A percentile compares a stretch with the other conserved stretches of the same genome.
Conservation (phyloP, 768 basidiomycete genomes). For the Lentinula sp. region DNA sequence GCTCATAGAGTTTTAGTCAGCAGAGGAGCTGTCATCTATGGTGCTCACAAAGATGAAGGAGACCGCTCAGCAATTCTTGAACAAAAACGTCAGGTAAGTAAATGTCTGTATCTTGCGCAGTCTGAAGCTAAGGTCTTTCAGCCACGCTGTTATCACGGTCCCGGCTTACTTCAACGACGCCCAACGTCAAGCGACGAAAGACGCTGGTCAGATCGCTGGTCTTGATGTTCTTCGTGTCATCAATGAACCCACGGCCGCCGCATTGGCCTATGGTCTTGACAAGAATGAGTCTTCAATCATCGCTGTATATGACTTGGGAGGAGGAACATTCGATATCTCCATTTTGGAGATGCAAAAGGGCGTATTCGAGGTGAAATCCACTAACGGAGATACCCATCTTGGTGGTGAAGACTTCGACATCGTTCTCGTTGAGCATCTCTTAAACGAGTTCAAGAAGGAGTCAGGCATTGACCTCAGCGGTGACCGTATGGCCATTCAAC, state of each 20-base stretch:
- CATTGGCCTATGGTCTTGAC: slow-evolving; percentile 96
- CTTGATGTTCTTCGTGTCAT: slow-evolving; percentile 97
- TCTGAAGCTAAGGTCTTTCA: slow-evolving; percentile 20
- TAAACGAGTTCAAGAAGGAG: slow-evolving; percentile 94
- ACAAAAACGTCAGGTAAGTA: slow-evolving; percentile 91
- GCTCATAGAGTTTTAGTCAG: slow-evolving; percentile 43
- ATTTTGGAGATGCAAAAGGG: slow-evolving; percentile 99
- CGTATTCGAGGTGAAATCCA: slow-evolving; percentile 99
- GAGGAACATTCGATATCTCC: slow-evolving; percentile 99
- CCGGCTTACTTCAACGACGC: slow-evolving; percentile 99
- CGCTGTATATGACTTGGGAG: slow-evolving; percentile 97
- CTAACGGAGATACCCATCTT: slow-evolving; percentile 98
- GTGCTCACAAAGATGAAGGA: slow-evolving; percentile 91
- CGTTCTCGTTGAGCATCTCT: slow-evolving; percentile 76
- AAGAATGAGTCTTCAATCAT: slow-evolving; percentile 80
- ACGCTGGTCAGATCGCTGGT: slow-evolving; percentile 96
- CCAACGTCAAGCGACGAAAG: slow-evolving; percentile 97
- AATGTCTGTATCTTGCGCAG: not conserved
- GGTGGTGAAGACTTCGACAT: slow-evolving; percentile 97
- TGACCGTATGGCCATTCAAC: slow-evolving; percentile 97
- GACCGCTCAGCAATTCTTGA: slow-evolving; percentile 89
- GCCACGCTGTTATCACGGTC: slow-evolving; percentile 89
- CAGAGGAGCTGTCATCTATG: slow-evolving; percentile 86
- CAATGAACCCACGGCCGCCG: slow-evolving; percentile 98
- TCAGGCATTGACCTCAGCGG: slow-evolving; percentile 71